Evolutionary conservation across 2,329 filamentous ascomycete species (phyloP), one percentile per base, ranked within the genome.

Genomic region (Fusarium sp.): DNA sequence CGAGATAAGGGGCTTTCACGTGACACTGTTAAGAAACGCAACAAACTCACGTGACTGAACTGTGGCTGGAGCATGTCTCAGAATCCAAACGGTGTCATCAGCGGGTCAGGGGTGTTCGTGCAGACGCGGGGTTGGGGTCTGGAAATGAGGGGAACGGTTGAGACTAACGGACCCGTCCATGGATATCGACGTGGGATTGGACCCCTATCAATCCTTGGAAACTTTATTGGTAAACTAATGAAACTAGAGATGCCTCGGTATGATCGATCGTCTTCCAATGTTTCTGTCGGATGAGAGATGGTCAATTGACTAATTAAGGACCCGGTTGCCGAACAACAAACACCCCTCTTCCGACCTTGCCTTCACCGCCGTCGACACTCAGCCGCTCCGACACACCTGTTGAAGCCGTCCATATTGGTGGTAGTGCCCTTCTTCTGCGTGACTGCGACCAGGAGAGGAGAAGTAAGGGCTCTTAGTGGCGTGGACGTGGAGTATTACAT

Each of bases 391-490:
- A 86, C 66, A 82, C 85, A 20, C 86, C 87, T 14, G 48, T 7
- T 2, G 86, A 88, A 13, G 89, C 89, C 0, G 85, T 91, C 35
- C 88, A 89, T 61, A 29, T 7, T 29, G 87, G 88, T 3, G 88
- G 88, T 48, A 89, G 90, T 41, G 80, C 86, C 2, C 84, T 92
- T 45, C 90, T 91, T 0, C 83, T 92, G 61, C 88, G 90, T 68
- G 89, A 90, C 7, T 92, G 91, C 72, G 89, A 92, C 10, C 14
- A 27, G 9, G 14, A 48, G 14, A 27, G 14, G 22, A 48, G 45
- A 27, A 27, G 8, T 18, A 14, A 48, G 22, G 22, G 14, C 2
- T 16, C 41, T 45, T 45, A 16, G 41, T 16, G 20, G 22, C 43
- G 22, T 9, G 22, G 10, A 18, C 22, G 43, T 18, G 43, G 43